Evolutionary conservation across 129 eudicot species (phyloP).

Genomic region (Oenanthe sinensis): DNA sequence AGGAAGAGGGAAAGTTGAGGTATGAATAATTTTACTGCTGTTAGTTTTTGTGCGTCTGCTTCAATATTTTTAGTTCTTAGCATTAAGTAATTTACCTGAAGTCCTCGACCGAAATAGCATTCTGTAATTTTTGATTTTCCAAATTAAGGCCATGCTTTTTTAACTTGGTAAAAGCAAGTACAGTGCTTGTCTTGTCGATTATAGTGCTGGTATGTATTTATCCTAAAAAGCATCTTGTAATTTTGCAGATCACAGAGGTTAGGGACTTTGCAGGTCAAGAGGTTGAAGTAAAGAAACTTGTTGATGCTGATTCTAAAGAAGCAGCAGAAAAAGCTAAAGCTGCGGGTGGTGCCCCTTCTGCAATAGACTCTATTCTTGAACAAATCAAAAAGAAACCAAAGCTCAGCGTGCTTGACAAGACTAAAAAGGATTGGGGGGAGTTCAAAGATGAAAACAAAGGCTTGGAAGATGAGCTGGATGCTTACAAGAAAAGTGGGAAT

Average conservation of each 20-base stretch:
- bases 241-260: constrained; percentile 61
- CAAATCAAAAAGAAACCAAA: constrained; percentile 90
- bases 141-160: not conserved
- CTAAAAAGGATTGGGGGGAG: constrained; percentile 98
- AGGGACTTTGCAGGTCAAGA: constrained; percentile 95
- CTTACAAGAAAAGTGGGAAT: constrained; percentile 90
- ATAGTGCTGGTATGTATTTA: no score
- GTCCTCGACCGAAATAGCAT: not conserved
- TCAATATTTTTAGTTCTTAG: not conserved
- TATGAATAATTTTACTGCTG: constrained; percentile 6
- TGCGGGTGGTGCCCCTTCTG: constrained; percentile 49
- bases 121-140: not conserved
- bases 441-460: constrained; percentile 81
- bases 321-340: constrained; percentile 66
- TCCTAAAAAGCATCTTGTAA: not conserved
- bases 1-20: constrained; percentile 83
- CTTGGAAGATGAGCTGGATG: constrained; percentile 85
- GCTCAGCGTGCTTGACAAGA: constrained; percentile 88
- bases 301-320: constrained; percentile 59
- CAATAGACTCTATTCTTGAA: constrained; percentile 84
- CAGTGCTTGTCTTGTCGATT: not conserved
- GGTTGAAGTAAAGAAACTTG: constrained; percentile 70
- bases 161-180: not conserved
- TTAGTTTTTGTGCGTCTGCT: not conserved
- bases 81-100: not conserved